Conservation (phyloP, 2,329 filamentous ascomycete species). For the Bipolaris sorokiniana region DNA sequence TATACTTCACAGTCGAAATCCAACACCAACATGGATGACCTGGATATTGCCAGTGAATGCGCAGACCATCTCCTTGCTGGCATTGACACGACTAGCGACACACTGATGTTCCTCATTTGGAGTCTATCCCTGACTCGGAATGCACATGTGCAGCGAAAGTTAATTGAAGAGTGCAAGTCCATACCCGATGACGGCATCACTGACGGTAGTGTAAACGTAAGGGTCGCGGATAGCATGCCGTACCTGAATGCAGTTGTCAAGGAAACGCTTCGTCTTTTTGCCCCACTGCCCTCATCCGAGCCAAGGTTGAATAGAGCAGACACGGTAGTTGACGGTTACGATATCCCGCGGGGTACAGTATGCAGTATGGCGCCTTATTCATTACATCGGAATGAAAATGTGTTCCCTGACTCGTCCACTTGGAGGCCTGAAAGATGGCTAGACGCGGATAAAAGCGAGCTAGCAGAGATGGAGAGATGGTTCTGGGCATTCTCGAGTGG, state of each 20-base stretch:
- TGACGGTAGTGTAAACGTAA: conserved; percentile 32
- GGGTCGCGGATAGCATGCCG: conserved; percentile 49
- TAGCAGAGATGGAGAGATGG: conserved; percentile 42
- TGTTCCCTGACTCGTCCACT: conserved; percentile 36
- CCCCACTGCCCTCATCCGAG: conserved; percentile 60
- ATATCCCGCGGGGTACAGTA: conserved; percentile 44
- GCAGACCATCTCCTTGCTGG: conserved; percentile 61
- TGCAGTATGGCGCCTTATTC: conserved; percentile 51
- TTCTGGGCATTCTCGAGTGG: conserved; percentile 52
- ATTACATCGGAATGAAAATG: conserved; percentile 45
- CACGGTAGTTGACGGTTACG: conserved; percentile 47
- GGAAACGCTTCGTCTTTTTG: conserved; percentile 58
- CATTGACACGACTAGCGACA: conserved; percentile 61
- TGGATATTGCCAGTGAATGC: conserved; percentile 60
- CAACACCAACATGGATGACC: conserved; percentile 41
- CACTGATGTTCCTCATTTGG: conserved; percentile 49
- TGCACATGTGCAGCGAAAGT: conserved; percentile 51
- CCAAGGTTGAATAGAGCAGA: conserved; percentile 52
- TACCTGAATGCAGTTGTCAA: conserved; percentile 59
- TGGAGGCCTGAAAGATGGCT: conserved; percentile 48
- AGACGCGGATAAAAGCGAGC: background rate
- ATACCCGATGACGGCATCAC: conserved; percentile 22
- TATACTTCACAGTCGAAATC: conserved; percentile 11
- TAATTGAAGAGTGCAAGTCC: conserved; percentile 52
- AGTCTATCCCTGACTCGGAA: conserved; percentile 50